Base-by-base conservation (phyloP, 2,329 filamentous ascomycete species). In the Hypomyces perniciosus region DNA sequence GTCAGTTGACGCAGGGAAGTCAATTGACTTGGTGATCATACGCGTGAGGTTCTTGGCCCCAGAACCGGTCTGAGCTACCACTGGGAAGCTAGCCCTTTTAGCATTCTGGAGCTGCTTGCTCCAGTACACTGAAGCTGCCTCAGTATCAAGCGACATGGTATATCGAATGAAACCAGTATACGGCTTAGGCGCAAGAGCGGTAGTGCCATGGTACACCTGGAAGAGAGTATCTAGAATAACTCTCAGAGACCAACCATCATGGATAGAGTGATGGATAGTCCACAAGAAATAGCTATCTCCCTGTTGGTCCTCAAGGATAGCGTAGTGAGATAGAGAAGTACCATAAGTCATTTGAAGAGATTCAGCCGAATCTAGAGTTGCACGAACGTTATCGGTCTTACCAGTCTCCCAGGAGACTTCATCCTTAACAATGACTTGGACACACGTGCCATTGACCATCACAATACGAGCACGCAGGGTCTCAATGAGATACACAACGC, bases 241-340 rank as follows among this genome's bases (percentile, higher is more conserved):
- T 7, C 27, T 41, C 35, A 61, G 31, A 1, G 60, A 57, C 57
- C 60, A 63, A 6, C 63, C 62, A 45, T 66, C 64, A 27, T 62
- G 64, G 3, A 65, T 27, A 2, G 62, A 55, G 41, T 66, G 63
- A 20, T 65, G 62, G 1, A 60, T 48, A 1, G 56, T 59, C 54
- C 58, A 63, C 2, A 63, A 50, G 9, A 65, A 57, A 13, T 43
- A 59, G 1, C 27, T 43, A 2, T 10, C 35, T 0, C 35, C 35
- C 6, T 41, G 26, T 6, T 42, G 10, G 8, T 53, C 41, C 12
- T 46, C 8, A 4, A 53, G 2, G 5, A 50, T 9, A 7, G 13
- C 28, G 9, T 45, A 49, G 5, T 35, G 51, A 37, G 34, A 53
- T 6, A 53, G 41, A n/a, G 46, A 40, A 7, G 41, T 40, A 20